Conservation (phyloP, 1,284 basidiomycete species). For the Rhodotorula sp. region DNA sequence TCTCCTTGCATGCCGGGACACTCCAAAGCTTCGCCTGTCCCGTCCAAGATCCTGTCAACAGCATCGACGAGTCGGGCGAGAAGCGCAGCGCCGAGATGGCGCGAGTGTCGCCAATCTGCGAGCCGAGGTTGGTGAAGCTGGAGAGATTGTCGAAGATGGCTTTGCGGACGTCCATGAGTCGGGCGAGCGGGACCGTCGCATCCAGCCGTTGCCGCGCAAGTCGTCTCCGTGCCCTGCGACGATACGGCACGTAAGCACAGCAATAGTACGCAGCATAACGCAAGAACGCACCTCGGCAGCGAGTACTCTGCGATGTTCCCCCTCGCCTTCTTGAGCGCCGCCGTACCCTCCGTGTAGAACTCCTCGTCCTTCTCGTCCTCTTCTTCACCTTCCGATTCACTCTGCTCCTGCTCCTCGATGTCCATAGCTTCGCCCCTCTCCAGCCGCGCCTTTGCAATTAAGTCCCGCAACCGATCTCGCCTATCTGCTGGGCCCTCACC, state of each 20-base stretch:
- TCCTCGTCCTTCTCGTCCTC: slow-evolving; percentile 78
- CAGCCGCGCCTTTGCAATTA: slow-evolving; percentile 74
- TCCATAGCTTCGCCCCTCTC: slow-evolving; percentile 61
- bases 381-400: slow-evolving; percentile 48
- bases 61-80: slow-evolving; percentile 79
- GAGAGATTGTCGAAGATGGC: slow-evolving; percentile 85
- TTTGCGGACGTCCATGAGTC: slow-evolving; percentile 85
- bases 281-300: slow-evolving; percentile 72
- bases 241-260: neutral
- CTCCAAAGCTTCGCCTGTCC: slow-evolving; percentile 94
- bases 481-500: slow-evolving; percentile 74
- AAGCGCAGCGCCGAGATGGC: slow-evolving; percentile 93
- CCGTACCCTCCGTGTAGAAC: slow-evolving; percentile 89
- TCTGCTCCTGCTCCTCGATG: slow-evolving; percentile 31
- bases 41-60: slow-evolving; percentile 94
- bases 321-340: slow-evolving; percentile 79
- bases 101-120: slow-evolving; percentile 94
- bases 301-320: slow-evolving; percentile 85
- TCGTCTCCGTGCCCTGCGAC: slow-evolving; percentile 83
- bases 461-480: slow-evolving; percentile 87
- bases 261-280: too few relatives aligned
- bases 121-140: slow-evolving; percentile 72
- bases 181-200: slow-evolving; percentile 79
- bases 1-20: slow-evolving; percentile 78
- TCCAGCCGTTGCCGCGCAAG: slow-evolving; percentile 85